These are phyloP conservation scores for Gaertneriomyces semiglobifer DNA, from an alignment of 192 early-diverging fungal genomes.

Conservation along the genomic window DNA sequence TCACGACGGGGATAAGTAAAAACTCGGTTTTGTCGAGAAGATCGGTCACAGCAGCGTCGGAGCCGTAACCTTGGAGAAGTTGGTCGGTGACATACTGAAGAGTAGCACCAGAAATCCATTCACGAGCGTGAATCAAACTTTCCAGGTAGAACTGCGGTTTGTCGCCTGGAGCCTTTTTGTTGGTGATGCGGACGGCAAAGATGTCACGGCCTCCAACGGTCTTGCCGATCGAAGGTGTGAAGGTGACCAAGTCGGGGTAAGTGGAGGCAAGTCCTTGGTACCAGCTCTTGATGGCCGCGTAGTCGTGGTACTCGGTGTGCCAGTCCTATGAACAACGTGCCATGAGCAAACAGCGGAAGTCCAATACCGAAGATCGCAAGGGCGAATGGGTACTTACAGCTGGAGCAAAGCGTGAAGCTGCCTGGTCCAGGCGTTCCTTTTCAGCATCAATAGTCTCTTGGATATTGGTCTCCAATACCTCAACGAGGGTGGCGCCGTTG, in stretches of 20 bases:
- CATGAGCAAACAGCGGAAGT: neutral
- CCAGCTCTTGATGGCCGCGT: constrained; percentile 48
- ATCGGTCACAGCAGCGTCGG: constrained; percentile 15
- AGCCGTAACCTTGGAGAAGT: constrained; percentile 38
- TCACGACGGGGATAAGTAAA: constrained; percentile 55
- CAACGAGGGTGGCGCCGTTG: neutral
- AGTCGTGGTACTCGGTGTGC: constrained; percentile 52
- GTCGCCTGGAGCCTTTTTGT: constrained; percentile 22
- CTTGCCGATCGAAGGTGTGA: constrained; percentile 58
- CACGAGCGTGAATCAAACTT: constrained; percentile 53
- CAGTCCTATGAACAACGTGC: constrained; percentile 25
- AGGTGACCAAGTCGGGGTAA: constrained; percentile 48
- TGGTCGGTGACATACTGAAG: constrained; percentile 50
- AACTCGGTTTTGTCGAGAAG: constrained; percentile 49
- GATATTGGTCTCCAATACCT: constrained; percentile 10
- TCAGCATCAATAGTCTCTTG: constrained; percentile 20
- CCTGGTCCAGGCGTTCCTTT: neutral
- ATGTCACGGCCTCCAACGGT: constrained; percentile 54
- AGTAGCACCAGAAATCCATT: constrained; percentile 53
- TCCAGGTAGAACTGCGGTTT: constrained; percentile 44
- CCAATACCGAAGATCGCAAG: neutral
- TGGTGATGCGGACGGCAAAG: constrained; percentile 54
- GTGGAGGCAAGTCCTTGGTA: constrained; percentile 44
- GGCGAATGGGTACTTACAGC: constrained; percentile 1
- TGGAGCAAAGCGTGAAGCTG: neutral